Base-by-base conservation (phyloP, 2,329 filamentous ascomycete genomes). In the Pseudopyricularia cyperi region DNA sequence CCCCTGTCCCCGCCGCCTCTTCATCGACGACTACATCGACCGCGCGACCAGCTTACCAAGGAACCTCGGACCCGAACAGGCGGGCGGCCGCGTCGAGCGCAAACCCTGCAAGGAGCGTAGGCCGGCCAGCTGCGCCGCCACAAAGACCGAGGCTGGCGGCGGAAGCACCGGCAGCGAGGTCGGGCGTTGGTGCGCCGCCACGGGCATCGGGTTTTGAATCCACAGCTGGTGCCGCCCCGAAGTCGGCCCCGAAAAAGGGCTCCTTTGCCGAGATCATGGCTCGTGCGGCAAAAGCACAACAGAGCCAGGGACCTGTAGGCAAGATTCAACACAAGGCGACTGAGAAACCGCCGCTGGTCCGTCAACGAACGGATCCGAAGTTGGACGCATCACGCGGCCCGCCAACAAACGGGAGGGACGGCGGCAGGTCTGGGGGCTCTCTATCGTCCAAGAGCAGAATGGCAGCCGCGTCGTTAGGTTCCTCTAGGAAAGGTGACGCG, bases 201-300 rank as follows among this genome's bases (percentile, higher is more conserved):
- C 15, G 11, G 33, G 4, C 15, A n/a, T 35, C 33, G 28, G 28
- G 28, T 35, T 4, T 11, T 11, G 33, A n/a, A 4, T 26, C 24
- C 11, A 28, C 15, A 28, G 51, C 57, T 7, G 39, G 53, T 15
- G 47, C 52, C 12, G 65, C 17, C 60, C 64, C 69, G 4, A 68
- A 68, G 53, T 64, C 69, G 3, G 67, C 76, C 2, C 82, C 80
- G 1, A 88, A 88, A 65, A 87, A 85, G 61, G 82, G 84, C 2
- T 86, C 83, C 0, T 90, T 81, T 63, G 79, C 82, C 35, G 85
- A 89, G 60, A 84, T 89, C 54, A 74, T 90, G 67, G 83, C 83
- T 52, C 76, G 83, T 57, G 87, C 80, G 32, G 81, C 85, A 60
- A 79, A 79, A 55, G 82, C 79, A 12, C 79, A 86, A 60, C 72